Evolutionary conservation across 805 yeast species (phyloP).

Genomic region (Barnettozyma vustinii): DNA sequence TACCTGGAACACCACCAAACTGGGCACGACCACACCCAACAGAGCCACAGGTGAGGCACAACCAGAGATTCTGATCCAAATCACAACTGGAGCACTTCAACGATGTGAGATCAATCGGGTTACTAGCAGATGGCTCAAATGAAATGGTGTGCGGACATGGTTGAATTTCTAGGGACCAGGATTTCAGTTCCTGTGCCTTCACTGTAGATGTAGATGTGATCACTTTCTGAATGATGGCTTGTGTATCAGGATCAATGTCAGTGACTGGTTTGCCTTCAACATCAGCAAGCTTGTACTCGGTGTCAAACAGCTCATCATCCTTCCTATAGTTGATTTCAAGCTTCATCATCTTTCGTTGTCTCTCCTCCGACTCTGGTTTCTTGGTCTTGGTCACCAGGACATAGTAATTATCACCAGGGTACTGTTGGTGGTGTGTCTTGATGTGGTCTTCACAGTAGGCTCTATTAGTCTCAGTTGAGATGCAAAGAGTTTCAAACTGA

Average conservation of each 20-base stretch:
- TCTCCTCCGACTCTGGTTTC: conserved; percentile 29
- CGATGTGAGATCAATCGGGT: conserved; percentile 28
- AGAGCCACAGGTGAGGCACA: conserved; percentile 87
- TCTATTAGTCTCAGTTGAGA: conserved; percentile 71
- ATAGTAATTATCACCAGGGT: conserved; percentile 46
- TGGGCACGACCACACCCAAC: conserved; percentile 94
- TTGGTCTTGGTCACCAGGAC: conserved; percentile 52
- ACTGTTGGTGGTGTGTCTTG: conserved; percentile 43
- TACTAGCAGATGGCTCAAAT: conserved; percentile 34
- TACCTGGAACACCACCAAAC: conserved; percentile 91
- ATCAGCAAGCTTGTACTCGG: conserved; percentile 25
- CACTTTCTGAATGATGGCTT: conserved; percentile 37
- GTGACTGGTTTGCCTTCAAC: conserved; percentile 26
- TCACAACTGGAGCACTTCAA: conserved; percentile 53
- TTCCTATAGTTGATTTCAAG: conserved; percentile 59
- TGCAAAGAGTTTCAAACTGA: conserved; percentile 62
- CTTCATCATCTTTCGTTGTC: conserved; percentile 46
- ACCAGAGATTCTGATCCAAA: conserved; percentile 78
- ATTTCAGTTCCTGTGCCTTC: conserved; percentile 63
- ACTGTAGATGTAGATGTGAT: conserved; percentile 53
- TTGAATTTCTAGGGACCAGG: conserved; percentile 87
- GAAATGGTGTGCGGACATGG: conserved; percentile 73
- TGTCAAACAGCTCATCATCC: conserved; percentile 59
- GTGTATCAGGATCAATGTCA: conserved; percentile 7
- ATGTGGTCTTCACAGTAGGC: conserved; percentile 66